Conservation (phyloP, 768 basidiomycete species). For the Pseudohyphozyma bogoriensis region DNA sequence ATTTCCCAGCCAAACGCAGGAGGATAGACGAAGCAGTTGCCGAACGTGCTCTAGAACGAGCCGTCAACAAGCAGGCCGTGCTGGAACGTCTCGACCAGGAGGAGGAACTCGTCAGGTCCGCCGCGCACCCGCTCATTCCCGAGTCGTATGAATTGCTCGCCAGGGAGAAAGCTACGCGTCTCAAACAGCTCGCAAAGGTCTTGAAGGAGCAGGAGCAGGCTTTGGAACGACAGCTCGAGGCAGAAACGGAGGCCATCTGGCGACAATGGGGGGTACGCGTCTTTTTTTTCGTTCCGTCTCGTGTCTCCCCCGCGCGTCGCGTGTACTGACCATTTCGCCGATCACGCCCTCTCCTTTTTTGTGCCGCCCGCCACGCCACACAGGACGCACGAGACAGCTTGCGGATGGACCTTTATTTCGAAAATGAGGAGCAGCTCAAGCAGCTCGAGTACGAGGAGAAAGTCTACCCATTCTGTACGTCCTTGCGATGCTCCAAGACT, state of each 20-base stretch:
- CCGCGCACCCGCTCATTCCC: slow-evolving; percentile 12
- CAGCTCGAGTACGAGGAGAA: slow-evolving; percentile 12
- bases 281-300: too few species aligned
- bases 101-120: not conserved
- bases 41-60: not conserved
- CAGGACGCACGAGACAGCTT: slow-evolving; percentile 11
- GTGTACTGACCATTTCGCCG: not conserved
- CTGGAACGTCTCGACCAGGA: slow-evolving; percentile 16
- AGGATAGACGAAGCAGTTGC: slow-evolving; percentile 1
- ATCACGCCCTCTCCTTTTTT: too few species aligned
- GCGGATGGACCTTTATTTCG: slow-evolving; percentile 12
- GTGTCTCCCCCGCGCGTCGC: too few species aligned
- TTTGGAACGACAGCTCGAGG: not conserved
- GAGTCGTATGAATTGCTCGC: not conserved
- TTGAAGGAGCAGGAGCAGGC: slow-evolving; percentile 7
- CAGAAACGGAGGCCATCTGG: not conserved
- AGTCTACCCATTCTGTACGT: slow-evolving; percentile 5
- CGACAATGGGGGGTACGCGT: slow-evolving; percentile 12
- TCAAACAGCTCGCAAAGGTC: not conserved
- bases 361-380: too few species aligned
- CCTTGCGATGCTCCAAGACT: too few species aligned
- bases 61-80: not conserved
- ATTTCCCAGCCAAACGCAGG: slow-evolving; percentile 6
- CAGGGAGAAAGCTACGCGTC: slow-evolving; percentile 9
- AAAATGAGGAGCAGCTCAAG: slow-evolving; percentile 13